Evolutionary conservation across 2,329 filamentous ascomycete species (phyloP).

Genomic region (Monosporascus ibericus): DNA sequence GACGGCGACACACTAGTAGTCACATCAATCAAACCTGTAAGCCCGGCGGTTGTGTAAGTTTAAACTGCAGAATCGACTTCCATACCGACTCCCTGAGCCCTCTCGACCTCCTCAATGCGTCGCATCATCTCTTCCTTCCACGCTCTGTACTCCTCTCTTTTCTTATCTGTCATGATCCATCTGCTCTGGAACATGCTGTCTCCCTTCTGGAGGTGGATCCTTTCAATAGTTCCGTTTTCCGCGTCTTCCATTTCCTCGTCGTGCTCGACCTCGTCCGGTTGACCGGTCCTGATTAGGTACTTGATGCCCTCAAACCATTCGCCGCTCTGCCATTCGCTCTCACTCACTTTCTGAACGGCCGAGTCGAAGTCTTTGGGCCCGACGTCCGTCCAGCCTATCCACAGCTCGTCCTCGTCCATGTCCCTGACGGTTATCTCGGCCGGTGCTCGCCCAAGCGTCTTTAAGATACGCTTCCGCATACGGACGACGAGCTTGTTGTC

Average conservation of each 20-base stretch:
- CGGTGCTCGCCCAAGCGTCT: slow-evolving; percentile 34
- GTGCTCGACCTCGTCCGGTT: slow-evolving; percentile 14
- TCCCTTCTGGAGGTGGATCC: slow-evolving; percentile 39
- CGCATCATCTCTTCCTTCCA: slow-evolving; percentile 60
- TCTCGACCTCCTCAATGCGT: slow-evolving; percentile 45
- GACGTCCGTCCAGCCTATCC: slow-evolving; percentile 47
- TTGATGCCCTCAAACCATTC: slow-evolving; percentile 60
- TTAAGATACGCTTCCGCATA: slow-evolving; percentile 41
- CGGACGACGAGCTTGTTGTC: slow-evolving; percentile 39
- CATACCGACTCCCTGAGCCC: slow-evolving; percentile 8
- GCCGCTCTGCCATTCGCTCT: slow-evolving; percentile 48
- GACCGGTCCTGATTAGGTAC: slow-evolving; percentile 40
- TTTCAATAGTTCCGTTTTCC: slow-evolving; percentile 28
- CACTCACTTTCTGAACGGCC: slow-evolving; percentile 54
- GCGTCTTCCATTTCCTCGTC: slow-evolving; percentile 26
- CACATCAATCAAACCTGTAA: no score
- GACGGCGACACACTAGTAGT: no score
- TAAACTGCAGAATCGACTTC: slow-evolving; percentile 13
- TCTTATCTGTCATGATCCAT: slow-evolving; percentile 61
- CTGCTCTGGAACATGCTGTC: slow-evolving; percentile 72
- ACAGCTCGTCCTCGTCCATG: slow-evolving; percentile 40
- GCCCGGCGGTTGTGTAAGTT: not conserved
- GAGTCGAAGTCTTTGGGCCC: slow-evolving; percentile 52
- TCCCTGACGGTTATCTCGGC: slow-evolving; percentile 31
- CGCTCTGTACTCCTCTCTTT: slow-evolving; percentile 50